Base-by-base conservation (phyloP, 177 flowering plant species). In the Vitis hybrid region DNA sequence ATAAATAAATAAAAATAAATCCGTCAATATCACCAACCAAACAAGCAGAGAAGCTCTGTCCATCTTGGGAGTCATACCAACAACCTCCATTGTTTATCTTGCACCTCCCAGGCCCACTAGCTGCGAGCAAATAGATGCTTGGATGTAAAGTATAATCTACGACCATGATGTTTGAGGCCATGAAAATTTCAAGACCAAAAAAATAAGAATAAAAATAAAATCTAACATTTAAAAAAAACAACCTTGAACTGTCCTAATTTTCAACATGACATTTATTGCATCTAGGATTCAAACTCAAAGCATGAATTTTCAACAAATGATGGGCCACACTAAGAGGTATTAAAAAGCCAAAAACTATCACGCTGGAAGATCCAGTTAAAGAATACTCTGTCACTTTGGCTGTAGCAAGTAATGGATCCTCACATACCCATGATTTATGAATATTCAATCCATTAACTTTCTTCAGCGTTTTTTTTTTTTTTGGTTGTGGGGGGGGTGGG, bases 71-170 rank as follows among this genome's bases (percentile, higher is more conserved):
- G n/a, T 86, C 93, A 68, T 90, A 87, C 98, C 99, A 95, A 79
- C 99, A 95, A 65, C 96, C 99, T 67, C 99, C 99, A 75, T 91
- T 85, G 66, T 88, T 90, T 58, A 95, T 84, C 75, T 85, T 90
- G 89, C 99, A 93, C 55, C 90, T 82, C 56, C 94, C 94, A 68
- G 92, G 92, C 15, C 99, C 99, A 82, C 87, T 89, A 55, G 92
- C 99, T 95, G 87, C 73, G 79, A 64, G 51, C 46, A 58, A 51
- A 69, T 66, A 61, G 19, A 12, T 30, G 51, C 27, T 30, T 40
- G 35, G 13, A 46, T 52, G 64, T 51, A 18, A 50, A 24, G 21
- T 6, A 16, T 3, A 2, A 14, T 32, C 54, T 30, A 18, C 0
- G 11, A 40, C 46, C 46, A 40, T 40, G 7, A 40, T 40, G 46